Base-by-base conservation (phyloP, 768 basidiomycete species). In the Lactarius indigo region DNA sequence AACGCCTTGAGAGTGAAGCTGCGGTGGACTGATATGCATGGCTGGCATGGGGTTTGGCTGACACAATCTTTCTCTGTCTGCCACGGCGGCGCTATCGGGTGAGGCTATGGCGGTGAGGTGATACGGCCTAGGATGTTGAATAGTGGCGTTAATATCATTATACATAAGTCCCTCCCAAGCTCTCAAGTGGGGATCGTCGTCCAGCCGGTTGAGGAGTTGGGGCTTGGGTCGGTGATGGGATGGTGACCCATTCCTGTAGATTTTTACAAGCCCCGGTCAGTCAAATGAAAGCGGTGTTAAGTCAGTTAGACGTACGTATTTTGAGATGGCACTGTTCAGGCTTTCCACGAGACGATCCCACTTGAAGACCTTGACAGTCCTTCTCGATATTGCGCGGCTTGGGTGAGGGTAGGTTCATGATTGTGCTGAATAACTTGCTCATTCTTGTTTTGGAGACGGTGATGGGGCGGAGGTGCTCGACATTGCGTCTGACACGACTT, bases 331-430 rank as follows among this genome's bases (percentile, higher is more conserved):
- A 75, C 91, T 92, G 57, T 90, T 87, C 61, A 93, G 76, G 0
- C 90, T 90, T 69, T 87, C 84, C 20, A 83, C 83, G n/a, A 93
- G 79, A 55, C 84, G 75, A 33, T 79, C 80, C 91, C 91, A 93
- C 47, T 86, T 84, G 71, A 93, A 93, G 9, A 92, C 89, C 75
- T 93, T 93, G 73, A 99, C 84, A 73, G n/a, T 98, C 94, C 82
- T 98, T 98, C 74, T 98, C 96, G 69, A 98, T 99, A 75, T 95
- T 96, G 63, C 96, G 83, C 3, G 96, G 96, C 75, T 93, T 95
- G 9, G 96, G 96, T 55, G 87, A 86, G 0, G 95, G 92, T 74
- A 97, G 96, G 60, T 91, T 87, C 96, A 99, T 98, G 79, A 99
- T 95, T 71, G 88, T 84, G 78, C 91, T 88, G 83, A 98, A 99